phyloP scores from a whole-genome alignment of 352 stramenopile genomes.

The Blastocystis sp. region DNA sequence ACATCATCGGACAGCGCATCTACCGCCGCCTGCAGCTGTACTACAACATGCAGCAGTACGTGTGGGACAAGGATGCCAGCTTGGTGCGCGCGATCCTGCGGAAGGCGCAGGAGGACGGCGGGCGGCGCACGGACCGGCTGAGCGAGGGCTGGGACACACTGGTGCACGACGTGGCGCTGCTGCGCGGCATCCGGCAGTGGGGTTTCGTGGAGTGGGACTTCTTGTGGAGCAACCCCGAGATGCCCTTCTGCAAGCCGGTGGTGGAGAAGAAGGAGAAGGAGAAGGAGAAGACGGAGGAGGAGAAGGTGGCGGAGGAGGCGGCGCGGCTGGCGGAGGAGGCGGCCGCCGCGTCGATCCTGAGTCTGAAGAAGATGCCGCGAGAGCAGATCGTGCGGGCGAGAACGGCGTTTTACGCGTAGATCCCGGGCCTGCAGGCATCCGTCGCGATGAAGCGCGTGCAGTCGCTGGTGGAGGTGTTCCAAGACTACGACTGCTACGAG shows the following conservation, averaged over 20 bases:
- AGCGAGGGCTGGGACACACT: conserved; percentile 9
- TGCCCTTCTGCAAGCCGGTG: conserved; percentile 53
- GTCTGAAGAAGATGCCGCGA: conserved; percentile 18
- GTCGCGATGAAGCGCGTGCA: conserved; percentile 38
- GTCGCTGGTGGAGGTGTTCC: conserved; percentile 12
- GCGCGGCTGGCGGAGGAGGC: neutral
- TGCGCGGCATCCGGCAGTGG: conserved; percentile 25
- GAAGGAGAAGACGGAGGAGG: neutral
- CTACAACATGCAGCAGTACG: conserved; percentile 64
- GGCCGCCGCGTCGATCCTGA: neutral
- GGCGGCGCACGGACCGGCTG: conserved; percentile 36
- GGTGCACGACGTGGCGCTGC: conserved; percentile 55
- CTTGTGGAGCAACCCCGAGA: conserved; percentile 56
- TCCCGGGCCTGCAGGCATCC: conserved; percentile 29
- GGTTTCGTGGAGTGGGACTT: conserved; percentile 67
- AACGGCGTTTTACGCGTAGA: neutral
- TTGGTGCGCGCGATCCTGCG: conserved; percentile 20
- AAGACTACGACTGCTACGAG: too few species aligned
- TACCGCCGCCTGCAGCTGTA: conserved; percentile 57
- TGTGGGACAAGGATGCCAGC: conserved; percentile 51
- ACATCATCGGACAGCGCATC: conserved; percentile 36
- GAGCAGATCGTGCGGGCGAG: neutral
- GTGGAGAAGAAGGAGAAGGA: conserved; percentile 41
- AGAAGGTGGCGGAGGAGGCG: neutral
- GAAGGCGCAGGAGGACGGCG: neutral